Evolutionary conservation across 352 stramenopile species (phyloP).

Genomic region (Pythium phragmiticola): DNA sequence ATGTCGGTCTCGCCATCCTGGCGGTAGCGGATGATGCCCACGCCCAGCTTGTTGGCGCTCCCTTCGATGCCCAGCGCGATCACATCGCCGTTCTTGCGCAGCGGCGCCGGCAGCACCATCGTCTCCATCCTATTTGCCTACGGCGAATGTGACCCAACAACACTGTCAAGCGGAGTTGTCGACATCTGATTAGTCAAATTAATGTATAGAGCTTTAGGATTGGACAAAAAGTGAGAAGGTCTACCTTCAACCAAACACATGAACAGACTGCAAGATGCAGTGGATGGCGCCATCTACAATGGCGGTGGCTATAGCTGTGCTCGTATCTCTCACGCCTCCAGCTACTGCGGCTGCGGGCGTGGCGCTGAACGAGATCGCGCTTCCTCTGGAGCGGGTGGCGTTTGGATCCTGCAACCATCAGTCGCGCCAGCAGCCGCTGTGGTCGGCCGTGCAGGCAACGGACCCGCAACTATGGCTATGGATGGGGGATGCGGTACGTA

Average conservation of each 20-base stretch:
- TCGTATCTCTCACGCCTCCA: neutral
- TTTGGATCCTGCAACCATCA: constrained; percentile 43
- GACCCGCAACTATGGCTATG: constrained; percentile 41
- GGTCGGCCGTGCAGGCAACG: constrained; percentile 20
- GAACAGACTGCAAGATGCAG: neutral
- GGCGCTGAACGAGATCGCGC: neutral
- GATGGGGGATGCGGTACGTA: constrained; percentile 34
- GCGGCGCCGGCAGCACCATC: constrained; percentile 26
- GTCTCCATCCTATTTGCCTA: constrained; percentile 1
- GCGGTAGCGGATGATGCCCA: constrained; percentile 81
- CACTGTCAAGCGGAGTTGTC: constrained; percentile 27
- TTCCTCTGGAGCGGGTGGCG: constrained; percentile 27
- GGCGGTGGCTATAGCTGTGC: neutral
- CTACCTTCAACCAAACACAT: constrained; percentile 6
- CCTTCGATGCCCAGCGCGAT: constrained; percentile 98
- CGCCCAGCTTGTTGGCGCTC: constrained; percentile 97
- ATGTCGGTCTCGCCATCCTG: constrained; percentile 88
- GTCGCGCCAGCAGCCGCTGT: constrained; percentile 30
- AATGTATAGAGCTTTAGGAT: constrained; percentile 16
- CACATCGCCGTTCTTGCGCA: constrained; percentile 71
- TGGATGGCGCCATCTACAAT: neutral
- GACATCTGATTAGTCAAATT: constrained; percentile 19
- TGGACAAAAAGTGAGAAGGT: constrained; percentile 30
- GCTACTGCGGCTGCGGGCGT: too few relatives aligned
- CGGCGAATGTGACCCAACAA: constrained; percentile 8